Evolutionary conservation across 2,329 filamentous ascomycete genomes (phyloP), one percentile per base, ranked within the genome.

Genomic region (Pleurostoma richardsiae): DNA sequence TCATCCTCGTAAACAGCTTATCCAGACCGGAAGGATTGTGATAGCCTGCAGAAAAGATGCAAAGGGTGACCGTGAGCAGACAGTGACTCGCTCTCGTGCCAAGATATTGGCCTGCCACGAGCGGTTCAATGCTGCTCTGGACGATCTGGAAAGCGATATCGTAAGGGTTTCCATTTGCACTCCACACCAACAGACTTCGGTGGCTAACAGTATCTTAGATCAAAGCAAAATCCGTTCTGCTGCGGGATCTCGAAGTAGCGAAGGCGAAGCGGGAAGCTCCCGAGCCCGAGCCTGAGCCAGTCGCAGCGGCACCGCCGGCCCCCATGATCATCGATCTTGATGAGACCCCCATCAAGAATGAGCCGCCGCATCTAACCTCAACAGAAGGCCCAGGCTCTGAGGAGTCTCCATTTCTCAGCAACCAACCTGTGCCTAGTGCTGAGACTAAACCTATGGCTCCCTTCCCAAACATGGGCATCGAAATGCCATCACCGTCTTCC

Each of bases 391-490:
- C 8, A 36, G 33, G 33, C 33, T n/a, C 8, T 8, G 33, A 36
- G 33, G 33, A 36, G 8, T 48, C 48, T 8, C 50, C 48, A 45
- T 50, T 52, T 47, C 47, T 39, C 29, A 44, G 42, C 4, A 45
- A 45, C 11, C 47, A 39, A 30, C 43, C 41, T 30, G 39, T 45
- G 11, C 47, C 47, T 27, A 47, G 49, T 10, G 42, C 33, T 2
- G 47, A 51, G 10, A 6, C 8, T 38, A 51, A 45, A 38, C 45
- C 48, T 6, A 48, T 50, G 8, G 50, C 50, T 7, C 50, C 50
- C 8, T 52, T 52, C 36, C 50, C 50, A 27, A 48, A 52, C 29
- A 52, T 52, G 50, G 50, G 50, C 30, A 45, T 44, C 10, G 33
- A 41, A 3, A 31, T 39, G 7, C 39, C 38, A 31, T 39, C 41